phyloP scores from a whole-genome alignment of 306 rosid species.

The Hippophae rhamnoides region DNA sequence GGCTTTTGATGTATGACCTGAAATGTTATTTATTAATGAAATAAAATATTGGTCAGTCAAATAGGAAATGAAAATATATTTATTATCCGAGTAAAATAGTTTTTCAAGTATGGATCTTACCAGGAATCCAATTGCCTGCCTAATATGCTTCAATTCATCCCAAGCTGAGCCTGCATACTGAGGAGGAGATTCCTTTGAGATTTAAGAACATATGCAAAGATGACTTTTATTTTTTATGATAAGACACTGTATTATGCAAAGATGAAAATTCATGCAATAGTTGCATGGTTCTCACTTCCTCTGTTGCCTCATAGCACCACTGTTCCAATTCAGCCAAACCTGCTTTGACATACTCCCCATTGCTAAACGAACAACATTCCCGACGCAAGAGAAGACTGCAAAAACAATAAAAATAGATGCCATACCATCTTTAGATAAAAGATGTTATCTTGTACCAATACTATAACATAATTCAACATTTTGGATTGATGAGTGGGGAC shows the following conservation, averaged over 20 bases:
- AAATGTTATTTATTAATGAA: conserved; percentile 6
- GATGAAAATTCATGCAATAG: conserved; percentile 9
- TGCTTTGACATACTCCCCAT: conserved; percentile 89
- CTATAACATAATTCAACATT: conserved; percentile 9
- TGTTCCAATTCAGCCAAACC: conserved; percentile 97
- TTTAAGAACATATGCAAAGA: conserved; percentile 8
- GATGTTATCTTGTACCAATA: conserved; percentile 4
- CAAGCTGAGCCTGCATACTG: conserved; percentile 96
- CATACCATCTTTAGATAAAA: not conserved
- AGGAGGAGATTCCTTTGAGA: conserved; percentile 19
- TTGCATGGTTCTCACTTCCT: conserved; percentile 54
- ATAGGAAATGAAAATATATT: not conserved
- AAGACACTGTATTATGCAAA: too few species aligned
- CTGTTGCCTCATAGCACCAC: conserved; percentile 80
- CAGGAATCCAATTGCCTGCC: conserved; percentile 99
- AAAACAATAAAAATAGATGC: conserved; percentile 8
- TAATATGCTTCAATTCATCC: conserved; percentile 96
- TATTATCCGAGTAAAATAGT: not conserved
- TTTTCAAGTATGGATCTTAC: conserved; percentile 32
- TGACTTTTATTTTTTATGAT: too few species aligned
- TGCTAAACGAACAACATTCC: conserved; percentile 99
- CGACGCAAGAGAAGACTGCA: conserved; percentile 97
- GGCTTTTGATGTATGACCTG: conserved; percentile 99
- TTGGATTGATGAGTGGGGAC: not conserved
- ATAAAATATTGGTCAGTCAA: conserved; percentile 12